Percentiles rank a stretch among this genome's conserved stretches.
These are phyloP conservation scores for Lactarius akahatsu DNA, from an alignment of 768 basidiomycete genomes.

Conservation along the genomic window DNA sequence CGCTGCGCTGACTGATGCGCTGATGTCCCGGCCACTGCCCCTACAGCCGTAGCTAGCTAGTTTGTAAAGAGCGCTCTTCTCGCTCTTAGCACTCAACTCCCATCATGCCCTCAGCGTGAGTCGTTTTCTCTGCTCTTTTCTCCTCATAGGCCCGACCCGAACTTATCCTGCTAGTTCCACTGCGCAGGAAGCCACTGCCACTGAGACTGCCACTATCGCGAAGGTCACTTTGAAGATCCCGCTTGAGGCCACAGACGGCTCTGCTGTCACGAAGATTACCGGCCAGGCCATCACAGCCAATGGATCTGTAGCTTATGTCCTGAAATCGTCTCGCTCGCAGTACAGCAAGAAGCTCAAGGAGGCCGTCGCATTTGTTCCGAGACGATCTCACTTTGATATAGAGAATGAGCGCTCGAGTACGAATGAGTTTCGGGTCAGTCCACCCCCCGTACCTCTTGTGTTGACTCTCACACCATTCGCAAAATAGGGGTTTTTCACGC, in stretches of 20 bases:
- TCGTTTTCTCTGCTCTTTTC: background rate
- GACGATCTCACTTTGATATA: conserved; percentile 83
- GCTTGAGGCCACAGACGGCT: conserved; percentile 6
- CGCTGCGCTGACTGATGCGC: background rate
- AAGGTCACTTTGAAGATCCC: conserved; percentile 12
- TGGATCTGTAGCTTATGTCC: conserved; percentile 69
- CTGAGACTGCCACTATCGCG: background rate
- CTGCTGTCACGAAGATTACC: conserved; percentile 17
- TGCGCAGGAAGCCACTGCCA: background rate
- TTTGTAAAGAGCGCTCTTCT: conserved; percentile 1
- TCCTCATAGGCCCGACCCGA: background rate
- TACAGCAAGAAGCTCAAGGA: conserved; percentile 77
- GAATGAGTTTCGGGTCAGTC: conserved; percentile 79
- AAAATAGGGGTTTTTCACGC: conserved; percentile 82
- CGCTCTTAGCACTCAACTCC: background rate
- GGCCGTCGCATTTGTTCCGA: conserved; percentile 80
- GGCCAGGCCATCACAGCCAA: conserved; percentile 47
- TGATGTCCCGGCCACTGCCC: background rate
- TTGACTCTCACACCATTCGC: background rate
- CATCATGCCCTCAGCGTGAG: conserved; percentile 15
- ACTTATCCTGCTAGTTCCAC: background rate
- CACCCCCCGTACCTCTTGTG: background rate
- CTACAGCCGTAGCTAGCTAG: background rate
- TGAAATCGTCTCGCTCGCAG: conserved; percentile 71
- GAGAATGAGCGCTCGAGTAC: conserved; percentile 66